Base-by-base conservation (phyloP, 768 basidiomycete genomes). In the Cubamyces sp. region DNA sequence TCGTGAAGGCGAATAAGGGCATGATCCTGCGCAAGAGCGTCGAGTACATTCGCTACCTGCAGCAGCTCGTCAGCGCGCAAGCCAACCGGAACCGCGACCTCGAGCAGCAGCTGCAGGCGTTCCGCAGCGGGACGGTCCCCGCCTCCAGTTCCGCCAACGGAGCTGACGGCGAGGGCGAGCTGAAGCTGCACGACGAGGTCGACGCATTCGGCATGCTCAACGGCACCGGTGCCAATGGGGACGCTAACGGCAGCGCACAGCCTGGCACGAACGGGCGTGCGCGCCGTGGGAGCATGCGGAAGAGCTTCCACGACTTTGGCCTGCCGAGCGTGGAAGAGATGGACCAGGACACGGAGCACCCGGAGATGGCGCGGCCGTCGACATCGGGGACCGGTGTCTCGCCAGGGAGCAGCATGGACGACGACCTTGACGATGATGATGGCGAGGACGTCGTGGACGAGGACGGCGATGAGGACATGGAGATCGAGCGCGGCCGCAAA, bases 1-100 rank as follows among this genome's bases (percentile, higher is more conserved):
- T 82, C 30, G 88, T 92, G 55, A 96, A 96, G 71, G 94, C 94
- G 26, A 96, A 96, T 77, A 96, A 96, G 80, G 94, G 94, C 37
- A 92, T 96, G 87, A 94, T 96, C 45, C 75, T 96, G 47, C 74
- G 91, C 67, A 96, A 82, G 78, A 81, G 80, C 46, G 80, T 81
- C 57, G 81, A 81, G 54, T 81, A 81, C 54, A 81, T 81, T 58
- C 83, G 74, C 69, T 94, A 92, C 73, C 84, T 94, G 12, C 92
- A 94, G 71, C 92, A 94, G 66, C 86, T 94, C 54, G 92, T 94
- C 11, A 84, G 82, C 3, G 88, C 86, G 0, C 92, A 94, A 68
- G 90, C 90, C 4, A 83, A 82, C 45, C 80, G 92, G 11, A 93
- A 92, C 71, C 78, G 89, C 42, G 91, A 92, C 68, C 79, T 94